Evolutionary conservation across 176 grass and related monocot species (phyloP).

Genomic region (Aegilops tauschii): DNA sequence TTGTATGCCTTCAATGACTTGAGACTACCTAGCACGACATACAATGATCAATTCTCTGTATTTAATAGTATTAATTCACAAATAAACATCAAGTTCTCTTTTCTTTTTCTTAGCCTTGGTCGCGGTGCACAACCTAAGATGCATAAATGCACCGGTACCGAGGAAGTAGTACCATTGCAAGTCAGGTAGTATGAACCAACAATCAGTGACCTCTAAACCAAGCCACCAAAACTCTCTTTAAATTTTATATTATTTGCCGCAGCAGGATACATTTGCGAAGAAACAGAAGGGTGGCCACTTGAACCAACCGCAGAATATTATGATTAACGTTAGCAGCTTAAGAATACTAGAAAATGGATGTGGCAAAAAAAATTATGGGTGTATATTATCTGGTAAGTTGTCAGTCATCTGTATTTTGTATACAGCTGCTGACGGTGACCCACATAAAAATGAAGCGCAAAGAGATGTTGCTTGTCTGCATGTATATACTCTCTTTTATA

Average conservation of each 20-base stretch:
- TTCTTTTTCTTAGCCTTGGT: too few species aligned
- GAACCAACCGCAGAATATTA: not conserved
- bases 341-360: not conserved
- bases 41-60: too few species aligned
- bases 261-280: not conserved
- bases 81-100: not conserved
- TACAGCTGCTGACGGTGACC: not conserved
- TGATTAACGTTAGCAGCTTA: not conserved
- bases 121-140: too few species aligned
- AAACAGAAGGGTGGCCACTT: too few species aligned
- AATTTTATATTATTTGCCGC: not conserved
- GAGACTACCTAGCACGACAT: too few species aligned
- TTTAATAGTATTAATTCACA: too few species aligned
- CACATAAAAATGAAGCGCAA: not conserved
- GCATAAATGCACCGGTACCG: too few species aligned
- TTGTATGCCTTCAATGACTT: too few species aligned
- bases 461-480: not conserved
- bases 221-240: not conserved
- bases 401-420: not conserved
- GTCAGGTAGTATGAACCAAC: too few species aligned
- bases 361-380: not conserved
- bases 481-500: not conserved
- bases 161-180: too few species aligned
- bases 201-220: too few species aligned
- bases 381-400: not conserved